Conservation (phyloP, 2,329 filamentous ascomycete genomes). For the Dactylellina parvicollis region DNA sequence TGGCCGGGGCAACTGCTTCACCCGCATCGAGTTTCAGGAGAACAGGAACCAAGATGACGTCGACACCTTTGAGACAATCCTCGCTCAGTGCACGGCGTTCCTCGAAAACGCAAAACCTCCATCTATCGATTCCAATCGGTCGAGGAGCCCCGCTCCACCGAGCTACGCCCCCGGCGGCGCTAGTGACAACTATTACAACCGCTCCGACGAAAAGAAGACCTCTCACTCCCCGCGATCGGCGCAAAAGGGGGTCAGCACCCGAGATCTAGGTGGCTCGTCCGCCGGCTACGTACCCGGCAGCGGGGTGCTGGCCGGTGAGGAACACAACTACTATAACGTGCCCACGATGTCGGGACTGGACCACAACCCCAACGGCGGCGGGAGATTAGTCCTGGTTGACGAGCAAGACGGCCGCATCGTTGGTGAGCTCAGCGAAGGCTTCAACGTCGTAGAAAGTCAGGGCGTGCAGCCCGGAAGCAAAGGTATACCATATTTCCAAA, state of each 20-base stretch:
- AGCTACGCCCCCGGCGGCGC: constrained; percentile 29
- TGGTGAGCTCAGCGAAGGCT: constrained; percentile 85
- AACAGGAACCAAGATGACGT: constrained; percentile 86
- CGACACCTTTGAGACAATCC: constrained; percentile 95
- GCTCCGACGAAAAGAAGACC: constrained; percentile 21
- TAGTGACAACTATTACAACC: constrained; percentile 26
- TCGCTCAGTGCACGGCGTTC: constrained; percentile 97
- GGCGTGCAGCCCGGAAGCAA: constrained; percentile 86
- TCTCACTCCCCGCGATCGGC: constrained; percentile 22
- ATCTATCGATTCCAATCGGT: constrained; percentile 60
- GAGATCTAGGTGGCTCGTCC: constrained; percentile 34
- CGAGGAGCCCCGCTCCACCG: constrained; percentile 46
- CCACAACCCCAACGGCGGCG: constrained; percentile 64
- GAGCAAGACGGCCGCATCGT: constrained; percentile 97
- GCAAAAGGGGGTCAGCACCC: constrained; percentile 26
- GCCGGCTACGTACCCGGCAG: constrained; percentile 44
- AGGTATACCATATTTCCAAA: constrained; percentile 67
- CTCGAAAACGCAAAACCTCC: constrained; percentile 81
- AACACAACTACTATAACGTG: constrained; percentile 16
- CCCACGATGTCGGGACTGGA: constrained; percentile 31
- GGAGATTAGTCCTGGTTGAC: constrained; percentile 87
- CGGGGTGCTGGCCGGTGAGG: constrained; percentile 37
- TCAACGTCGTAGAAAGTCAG: constrained; percentile 79
- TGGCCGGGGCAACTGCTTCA: constrained; percentile 78
- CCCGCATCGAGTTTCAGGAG: constrained; percentile 86